Evolutionary conservation across 768 basidiomycete species (phyloP), one percentile per base, ranked within the genome.

Genomic region (Mycena rosella): DNA sequence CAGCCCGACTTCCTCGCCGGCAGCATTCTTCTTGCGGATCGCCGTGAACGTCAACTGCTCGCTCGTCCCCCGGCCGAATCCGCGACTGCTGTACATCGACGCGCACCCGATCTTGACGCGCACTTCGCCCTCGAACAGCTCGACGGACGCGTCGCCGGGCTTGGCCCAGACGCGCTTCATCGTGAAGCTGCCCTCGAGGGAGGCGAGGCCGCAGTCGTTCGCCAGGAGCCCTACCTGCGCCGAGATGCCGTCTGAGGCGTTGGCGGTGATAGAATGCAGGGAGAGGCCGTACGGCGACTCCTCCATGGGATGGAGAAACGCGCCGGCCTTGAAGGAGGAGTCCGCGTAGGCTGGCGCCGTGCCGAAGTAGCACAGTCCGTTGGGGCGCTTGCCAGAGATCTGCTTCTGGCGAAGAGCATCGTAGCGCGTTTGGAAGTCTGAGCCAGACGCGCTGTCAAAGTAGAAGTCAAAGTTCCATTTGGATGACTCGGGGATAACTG

Each of bases 401-500:
- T 54, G 53, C 14, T 54, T 54, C 53, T 54, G 32, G 18, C 53
- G 53, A 1, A 54, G 53, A 27, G 14, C 49, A 32, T 54, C 53
- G 32, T 36, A 54, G 32, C 53, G 32, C 32, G 36, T 54, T n/a
- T 54, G 53, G n/a, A 54, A 54, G 34, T 54, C 53, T 13, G 32
- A 18, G 53, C 53, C 53, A 1, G 32, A 54, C 53, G 53, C 53
- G 53, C 53, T n/a, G 53, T 54, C 53, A n/a, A 54, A 54, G 53
- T n/a, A 54, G 53, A 54, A 54, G 53, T 54, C 53, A 15, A 54
- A 54, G 53, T 54, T 54, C 7, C 53, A 54, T 54, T 54, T 54
- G 10, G 53, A 20, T 32, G 53, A 2, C n/a, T 54, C 53, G 53
- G 53, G 34, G 53, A 18, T 18, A 32, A 9, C n/a, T n/a, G 53